Conservation (phyloP, 2,329 filamentous ascomycete genomes). For the Talaromyces sp. region DNA sequence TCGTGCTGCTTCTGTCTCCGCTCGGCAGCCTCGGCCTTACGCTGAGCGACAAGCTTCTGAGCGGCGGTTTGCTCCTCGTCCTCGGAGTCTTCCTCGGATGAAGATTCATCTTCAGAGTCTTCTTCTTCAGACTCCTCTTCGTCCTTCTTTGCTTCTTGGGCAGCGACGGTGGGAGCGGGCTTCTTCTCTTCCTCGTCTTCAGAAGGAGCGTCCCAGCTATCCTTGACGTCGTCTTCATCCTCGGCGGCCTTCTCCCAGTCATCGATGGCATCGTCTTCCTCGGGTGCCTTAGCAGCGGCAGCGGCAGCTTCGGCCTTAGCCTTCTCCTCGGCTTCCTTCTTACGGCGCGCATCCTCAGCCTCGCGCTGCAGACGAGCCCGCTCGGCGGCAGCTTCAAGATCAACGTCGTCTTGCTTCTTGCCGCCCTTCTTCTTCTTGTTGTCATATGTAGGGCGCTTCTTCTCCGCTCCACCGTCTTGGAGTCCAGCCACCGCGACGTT, state of each 20-base stretch:
- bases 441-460: slow-evolving; percentile 77
- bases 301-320: slow-evolving; percentile 77
- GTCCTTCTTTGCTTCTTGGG: slow-evolving; percentile 32
- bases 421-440: slow-evolving; percentile 75
- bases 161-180: slow-evolving; percentile 23
- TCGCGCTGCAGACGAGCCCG: slow-evolving; percentile 50
- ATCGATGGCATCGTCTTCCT: slow-evolving; percentile 60
- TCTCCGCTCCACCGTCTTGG: slow-evolving; percentile 56
- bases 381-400: slow-evolving; percentile 53
- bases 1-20: slow-evolving; percentile 88
- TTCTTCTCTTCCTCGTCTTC: slow-evolving; percentile 66
- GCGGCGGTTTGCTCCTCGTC: slow-evolving; percentile 75
- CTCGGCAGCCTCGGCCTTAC: slow-evolving; percentile 86
- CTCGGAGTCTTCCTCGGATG: slow-evolving; percentile 59
- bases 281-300: slow-evolving; percentile 54
- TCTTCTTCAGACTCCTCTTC: slow-evolving; percentile 33
- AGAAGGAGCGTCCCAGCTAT: slow-evolving; percentile 80
- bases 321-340: slow-evolving; percentile 73
- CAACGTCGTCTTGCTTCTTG: slow-evolving; percentile 60
- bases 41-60: slow-evolving; percentile 70
- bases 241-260: slow-evolving; percentile 88
- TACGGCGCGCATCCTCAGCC: slow-evolving; percentile 58
- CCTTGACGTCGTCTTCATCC: slow-evolving; percentile 78
- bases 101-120: slow-evolving; percentile 44
- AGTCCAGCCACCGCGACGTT: slow-evolving; percentile 47